A percentile compares a stretch with the other conserved stretches of the same genome.
Evolutionary conservation across 1,284 basidiomycete species (phyloP).

Genomic region (Naganishia cerealis): DNA sequence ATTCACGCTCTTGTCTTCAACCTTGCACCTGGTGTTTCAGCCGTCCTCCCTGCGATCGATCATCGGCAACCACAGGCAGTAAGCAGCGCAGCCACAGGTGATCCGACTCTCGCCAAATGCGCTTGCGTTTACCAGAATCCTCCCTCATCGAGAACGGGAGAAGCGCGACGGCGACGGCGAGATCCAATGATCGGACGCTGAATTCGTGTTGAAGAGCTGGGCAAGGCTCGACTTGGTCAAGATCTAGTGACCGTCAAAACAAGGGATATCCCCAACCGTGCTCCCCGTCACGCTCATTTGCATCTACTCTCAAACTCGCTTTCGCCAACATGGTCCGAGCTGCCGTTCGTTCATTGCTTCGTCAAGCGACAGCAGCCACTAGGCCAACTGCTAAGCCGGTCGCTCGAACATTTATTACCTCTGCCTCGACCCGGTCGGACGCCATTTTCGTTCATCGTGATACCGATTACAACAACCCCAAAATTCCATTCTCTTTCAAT

Average conservation of each 20-base stretch:
- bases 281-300: background rate
- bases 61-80: conserved; percentile 3
- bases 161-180: background rate
- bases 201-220: background rate
- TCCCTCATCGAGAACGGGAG: no score
- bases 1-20: background rate
- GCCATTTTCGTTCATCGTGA: conserved; percentile 69
- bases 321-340: conserved; percentile 41
- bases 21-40: conserved; percentile 17
- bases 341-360: conserved; percentile 44
- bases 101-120: background rate
- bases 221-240: no score
- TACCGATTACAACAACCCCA: conserved; percentile 86
- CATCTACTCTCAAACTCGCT: background rate
- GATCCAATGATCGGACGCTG: conserved; percentile 16
- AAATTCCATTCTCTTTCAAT: conserved; percentile 87
- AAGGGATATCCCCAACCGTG: background rate
- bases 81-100: no score
- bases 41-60: conserved; percentile 15
- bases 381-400: conserved; percentile 36
- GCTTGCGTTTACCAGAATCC: no score
- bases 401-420: conserved; percentile 60
- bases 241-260: background rate
- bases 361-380: conserved; percentile 34
- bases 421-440: conserved; percentile 59